Base-by-base conservation (phyloP, 345 rosid species). In the Lepidium africanum region DNA sequence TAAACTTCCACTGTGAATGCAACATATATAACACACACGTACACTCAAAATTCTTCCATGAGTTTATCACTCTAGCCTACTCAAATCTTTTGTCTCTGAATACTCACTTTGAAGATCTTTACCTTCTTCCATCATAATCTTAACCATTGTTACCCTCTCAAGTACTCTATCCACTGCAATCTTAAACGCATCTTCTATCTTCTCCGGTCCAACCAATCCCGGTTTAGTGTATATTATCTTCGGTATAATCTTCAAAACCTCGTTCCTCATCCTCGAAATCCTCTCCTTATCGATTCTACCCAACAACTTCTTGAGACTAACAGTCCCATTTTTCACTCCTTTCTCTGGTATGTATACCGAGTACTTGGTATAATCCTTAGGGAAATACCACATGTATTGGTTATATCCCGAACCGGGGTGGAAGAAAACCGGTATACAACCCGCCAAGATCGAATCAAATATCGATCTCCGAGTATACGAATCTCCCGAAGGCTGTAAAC, bases 401-500 rank as follows among this genome's bases (percentile, higher is more conserved):
- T 64, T 73, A 62, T 81, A 87, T 6, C 80, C 85, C 0, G 92
- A 85, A 10, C 56, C 75, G 0, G 83, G 85, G 27, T 71, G 69
- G 51, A 87, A 87, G 86, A 87, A 87, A n/a, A 87, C 90, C 5
- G 88, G 92, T 48, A 85, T 85, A 60, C 88, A 87, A 5, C 90
- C 85, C 0, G 82, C 83, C 16, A 87, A 41, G 27, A 87, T 83
- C 17, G 92, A 77, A 63, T 87, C 88, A 13, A 87, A 87, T 0
- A 73, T 79, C 14, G 88, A 85, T 49, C 88, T 76, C 25, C 88
- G 71, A 7, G 85, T 87, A 71, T 13, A 61, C 7, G 90, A 85
- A 71, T 85, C 92, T 32, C 92, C 92, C 0, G 78, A 51, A 9
- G 88, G 90, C 39, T 81, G 88, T 52, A 87, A 60, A 63, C 92